Percentiles rank a stretch among this genome's conserved stretches.
phyloP scores from a whole-genome alignment of 1,284 basidiomycete species.

The Austroboletus niveus region DNA sequence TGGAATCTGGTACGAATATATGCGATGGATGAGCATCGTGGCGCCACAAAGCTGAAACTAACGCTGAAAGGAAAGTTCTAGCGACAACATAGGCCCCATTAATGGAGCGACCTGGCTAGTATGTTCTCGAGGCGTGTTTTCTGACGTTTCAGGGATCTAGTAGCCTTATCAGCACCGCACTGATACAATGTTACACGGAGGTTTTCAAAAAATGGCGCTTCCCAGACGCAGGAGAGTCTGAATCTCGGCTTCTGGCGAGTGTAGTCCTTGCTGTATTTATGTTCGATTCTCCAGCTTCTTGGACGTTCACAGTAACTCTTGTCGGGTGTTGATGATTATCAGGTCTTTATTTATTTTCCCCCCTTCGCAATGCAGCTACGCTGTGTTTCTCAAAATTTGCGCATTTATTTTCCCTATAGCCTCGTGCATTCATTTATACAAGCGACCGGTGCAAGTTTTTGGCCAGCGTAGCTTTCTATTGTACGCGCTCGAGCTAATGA shows the following conservation, averaged over 20 bases:
- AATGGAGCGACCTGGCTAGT: background rate
- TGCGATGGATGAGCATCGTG: background rate
- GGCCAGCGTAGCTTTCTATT: too few relatives aligned
- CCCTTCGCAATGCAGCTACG: too few relatives aligned
- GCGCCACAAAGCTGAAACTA: background rate
- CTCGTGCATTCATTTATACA: too few relatives aligned
- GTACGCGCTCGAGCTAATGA: too few relatives aligned
- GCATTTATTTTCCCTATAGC: too few relatives aligned
- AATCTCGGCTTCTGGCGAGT: background rate
- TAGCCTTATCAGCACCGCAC: background rate
- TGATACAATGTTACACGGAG: background rate
- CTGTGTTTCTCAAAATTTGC: too few relatives aligned
- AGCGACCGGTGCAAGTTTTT: too few relatives aligned
- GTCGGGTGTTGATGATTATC: too few relatives aligned
- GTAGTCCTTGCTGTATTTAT: background rate
- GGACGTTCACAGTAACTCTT: too few relatives aligned
- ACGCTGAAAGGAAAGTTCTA: background rate
- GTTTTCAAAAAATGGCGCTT: background rate
- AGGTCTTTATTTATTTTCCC: too few relatives aligned
- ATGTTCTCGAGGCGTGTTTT: background rate
- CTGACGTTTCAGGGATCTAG: background rate
- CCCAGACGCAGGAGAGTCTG: background rate
- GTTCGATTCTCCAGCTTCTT: too few relatives aligned
- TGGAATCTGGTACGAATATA: background rate
- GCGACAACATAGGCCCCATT: background rate